These are phyloP conservation scores for Xenosphaeropsis pyriputrescens DNA, from an alignment of 2,329 filamentous ascomycete species.

Conservation along the genomic window DNA sequence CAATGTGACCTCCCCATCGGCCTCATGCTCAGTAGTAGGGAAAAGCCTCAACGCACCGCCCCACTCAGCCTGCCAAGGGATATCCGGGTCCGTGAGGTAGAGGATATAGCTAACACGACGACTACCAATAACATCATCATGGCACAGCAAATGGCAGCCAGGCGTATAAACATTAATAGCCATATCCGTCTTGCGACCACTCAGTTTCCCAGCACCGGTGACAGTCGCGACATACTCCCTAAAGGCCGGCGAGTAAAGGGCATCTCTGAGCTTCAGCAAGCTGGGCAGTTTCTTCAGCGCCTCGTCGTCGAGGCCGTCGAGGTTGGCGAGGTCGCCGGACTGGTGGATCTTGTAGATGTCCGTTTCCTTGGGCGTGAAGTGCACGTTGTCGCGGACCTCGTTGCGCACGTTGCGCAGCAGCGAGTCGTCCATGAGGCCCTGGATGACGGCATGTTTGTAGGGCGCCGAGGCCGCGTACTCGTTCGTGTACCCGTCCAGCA, in stretches of 20 bases:
- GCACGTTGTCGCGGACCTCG: constrained; percentile 81
- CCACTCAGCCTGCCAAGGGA: constrained; percentile 81
- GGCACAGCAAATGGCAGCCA: constrained; percentile 87
- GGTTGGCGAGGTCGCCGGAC: constrained; percentile 90
- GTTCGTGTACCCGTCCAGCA: constrained; percentile 41
- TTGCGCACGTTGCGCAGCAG: constrained; percentile 75
- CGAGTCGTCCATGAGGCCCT: constrained; percentile 60
- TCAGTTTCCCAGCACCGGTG: constrained; percentile 74
- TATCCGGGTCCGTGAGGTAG: constrained; percentile 86
- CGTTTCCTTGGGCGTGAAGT: constrained; percentile 96
- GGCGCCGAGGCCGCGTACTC: constrained; percentile 50
- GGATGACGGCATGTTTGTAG: constrained; percentile 90
- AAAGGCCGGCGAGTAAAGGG: constrained; percentile 82
- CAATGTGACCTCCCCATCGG: constrained; percentile 60
- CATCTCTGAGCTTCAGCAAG: constrained; percentile 82
- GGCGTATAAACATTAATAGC: constrained; percentile 98
- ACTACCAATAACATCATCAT: constrained; percentile 98
- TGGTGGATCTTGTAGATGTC: constrained; percentile 99
- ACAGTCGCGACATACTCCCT: constrained; percentile 78
- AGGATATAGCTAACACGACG: constrained; percentile 92
- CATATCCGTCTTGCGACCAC: constrained; percentile 94
- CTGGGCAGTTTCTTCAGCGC: constrained; percentile 79
- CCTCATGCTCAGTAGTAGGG: constrained; percentile 49
- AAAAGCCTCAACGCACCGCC: constrained; percentile 84
- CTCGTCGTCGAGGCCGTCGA: constrained; percentile 81